Evolutionary conservation across 208 protist genomes (phyloP).

Genomic region (Tritrichomonas musculus): DNA sequence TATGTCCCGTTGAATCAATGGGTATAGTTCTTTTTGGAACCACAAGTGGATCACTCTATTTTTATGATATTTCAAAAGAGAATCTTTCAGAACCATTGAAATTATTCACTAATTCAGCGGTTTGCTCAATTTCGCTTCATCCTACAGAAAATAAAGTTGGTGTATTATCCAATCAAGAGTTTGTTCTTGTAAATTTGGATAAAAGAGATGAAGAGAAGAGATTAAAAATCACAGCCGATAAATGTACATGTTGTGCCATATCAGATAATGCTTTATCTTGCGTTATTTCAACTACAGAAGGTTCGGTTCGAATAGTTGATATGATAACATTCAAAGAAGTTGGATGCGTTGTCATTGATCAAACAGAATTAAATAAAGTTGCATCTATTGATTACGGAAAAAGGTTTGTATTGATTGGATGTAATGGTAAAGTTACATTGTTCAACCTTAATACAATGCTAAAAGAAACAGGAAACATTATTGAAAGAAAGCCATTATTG

Average conservation of each 20-base stretch:
- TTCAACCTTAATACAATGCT: conserved; percentile 3
- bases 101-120: not conserved
- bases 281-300: conserved; percentile 9
- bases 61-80: not conserved
- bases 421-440: not conserved
- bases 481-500: not conserved
- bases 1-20: not conserved
- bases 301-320: not conserved
- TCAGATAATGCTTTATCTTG: not conserved
- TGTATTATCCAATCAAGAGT: not conserved
- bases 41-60: not conserved
- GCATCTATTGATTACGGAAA: not conserved
- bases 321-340: not conserved
- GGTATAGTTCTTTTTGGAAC: not conserved
- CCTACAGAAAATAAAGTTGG: not conserved
- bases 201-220: not conserved
- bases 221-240: not conserved
- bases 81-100: not conserved
- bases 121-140: not conserved
- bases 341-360: not conserved
- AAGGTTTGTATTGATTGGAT: not conserved
- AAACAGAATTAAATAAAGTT: not conserved
- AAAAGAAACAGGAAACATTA: not conserved
- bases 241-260: not conserved
- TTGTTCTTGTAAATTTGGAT: not conserved